Base-by-base conservation (phyloP, 2,329 filamentous ascomycete species). In the Diaporthe helianthi region DNA sequence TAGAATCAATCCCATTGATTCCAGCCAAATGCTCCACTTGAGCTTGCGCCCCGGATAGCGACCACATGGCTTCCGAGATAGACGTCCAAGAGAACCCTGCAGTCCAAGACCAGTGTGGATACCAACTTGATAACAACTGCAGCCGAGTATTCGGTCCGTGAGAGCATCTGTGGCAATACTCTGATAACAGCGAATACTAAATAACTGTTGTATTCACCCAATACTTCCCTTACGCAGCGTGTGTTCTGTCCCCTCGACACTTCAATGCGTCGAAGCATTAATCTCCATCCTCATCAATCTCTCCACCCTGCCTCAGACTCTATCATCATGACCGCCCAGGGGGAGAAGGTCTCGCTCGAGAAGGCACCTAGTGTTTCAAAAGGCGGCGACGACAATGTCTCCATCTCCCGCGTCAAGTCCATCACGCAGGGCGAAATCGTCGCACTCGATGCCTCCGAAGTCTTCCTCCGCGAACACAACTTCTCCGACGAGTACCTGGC, bases 391-490 rank as follows among this genome's bases (percentile, higher is more conserved):
- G 67, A 69, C 44, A 54, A 67, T 65, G 63, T 71, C 17, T 71
- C 70, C 33, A 60, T 71, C 26, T 71, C 69, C 10, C 64, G 55
- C 17, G 29, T 51, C 55, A 69, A 64, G 38, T 71, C 70, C 26
- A 49, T 71, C 58, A 63, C 68, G 3, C 41, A 33, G 3, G 71
- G 71, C 26, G 69, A 72, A 10, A 46, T 69, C 15, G 53, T 68
- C 61, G 26, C 41, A 24, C 69, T 72, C 47, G 71, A 72, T 26
- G 71, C 63, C 38, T 58, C 69, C 31, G 71, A 72, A 36, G 54
- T 72, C 31, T 72, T 72, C 8, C 71, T 72, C 64, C 38, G 69
- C 24, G 71, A 72, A 22, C 67, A 72, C 41, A 68, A 69, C 46
- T 71, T 65, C 17, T 54, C 54, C 41, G 65, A 72, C 10, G 71